Evolutionary conservation across 2,329 filamentous ascomycete species (phyloP).

Genomic region (Venturia asperata): DNA sequence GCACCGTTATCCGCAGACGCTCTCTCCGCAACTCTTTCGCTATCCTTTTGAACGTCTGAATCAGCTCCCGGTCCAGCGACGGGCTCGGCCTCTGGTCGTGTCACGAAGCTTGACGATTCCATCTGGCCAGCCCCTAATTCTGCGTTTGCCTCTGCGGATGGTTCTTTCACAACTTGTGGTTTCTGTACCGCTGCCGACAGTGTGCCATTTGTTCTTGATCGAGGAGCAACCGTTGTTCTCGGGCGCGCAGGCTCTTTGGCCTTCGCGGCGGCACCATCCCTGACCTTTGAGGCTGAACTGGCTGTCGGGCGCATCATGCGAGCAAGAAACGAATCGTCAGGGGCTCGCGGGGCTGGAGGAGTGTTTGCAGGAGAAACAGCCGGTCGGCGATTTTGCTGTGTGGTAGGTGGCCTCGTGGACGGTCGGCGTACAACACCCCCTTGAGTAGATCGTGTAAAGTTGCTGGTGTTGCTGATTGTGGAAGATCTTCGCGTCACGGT

Average conservation of each 20-base stretch:
- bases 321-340: slow-evolving; percentile 57
- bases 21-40: too few relatives aligned
- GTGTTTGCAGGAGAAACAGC: background rate
- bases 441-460: slow-evolving; percentile 29
- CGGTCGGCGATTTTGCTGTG: slow-evolving; percentile 4
- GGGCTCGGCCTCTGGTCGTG: background rate
- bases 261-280: slow-evolving; percentile 36
- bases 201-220: slow-evolving; percentile 1
- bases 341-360: background rate
- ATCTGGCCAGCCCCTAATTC: background rate
- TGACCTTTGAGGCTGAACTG: slow-evolving; percentile 58
- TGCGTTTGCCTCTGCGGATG: background rate
- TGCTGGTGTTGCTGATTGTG: slow-evolving; percentile 28
- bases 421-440: background rate
- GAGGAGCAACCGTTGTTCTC: background rate
- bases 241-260: background rate
- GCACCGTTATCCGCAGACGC: background rate
- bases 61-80: background rate
- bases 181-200: background rate
- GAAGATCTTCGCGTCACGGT: slow-evolving; percentile 32
- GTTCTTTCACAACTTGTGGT: background rate
- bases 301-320: slow-evolving; percentile 75
- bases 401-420: background rate
- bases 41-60: background rate
- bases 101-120: background rate